These are phyloP conservation scores for Multifurca ochricompacta DNA, from an alignment of 768 basidiomycete genomes.

Conservation along the genomic window DNA sequence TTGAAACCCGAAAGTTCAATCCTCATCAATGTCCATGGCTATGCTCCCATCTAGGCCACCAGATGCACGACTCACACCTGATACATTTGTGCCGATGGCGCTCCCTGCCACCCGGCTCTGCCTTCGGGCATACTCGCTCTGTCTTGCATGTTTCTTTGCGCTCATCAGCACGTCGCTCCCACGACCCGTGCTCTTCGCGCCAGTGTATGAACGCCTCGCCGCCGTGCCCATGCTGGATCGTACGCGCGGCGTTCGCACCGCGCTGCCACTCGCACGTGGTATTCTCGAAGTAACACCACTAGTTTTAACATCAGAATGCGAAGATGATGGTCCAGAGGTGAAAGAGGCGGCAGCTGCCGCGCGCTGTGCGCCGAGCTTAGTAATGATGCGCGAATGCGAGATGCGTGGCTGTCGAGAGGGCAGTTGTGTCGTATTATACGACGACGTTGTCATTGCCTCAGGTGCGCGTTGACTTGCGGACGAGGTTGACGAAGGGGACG, in stretches of 20 bases:
- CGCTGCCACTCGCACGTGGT: constrained; percentile 10
- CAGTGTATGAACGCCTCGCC: constrained; percentile 29
- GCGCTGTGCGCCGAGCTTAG: constrained; percentile 66
- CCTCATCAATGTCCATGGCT: constrained; percentile 20
- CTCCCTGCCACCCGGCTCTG: constrained; percentile 34
- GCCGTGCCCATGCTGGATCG: constrained; percentile 43
- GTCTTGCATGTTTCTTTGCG: constrained; percentile 65
- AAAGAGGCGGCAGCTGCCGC: constrained; percentile 29
- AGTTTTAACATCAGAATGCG: constrained; percentile 12
- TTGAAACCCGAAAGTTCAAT: background rate
- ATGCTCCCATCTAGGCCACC: constrained; percentile 5
- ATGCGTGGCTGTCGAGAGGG: constrained; percentile 63
- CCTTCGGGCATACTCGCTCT: constrained; percentile 65
- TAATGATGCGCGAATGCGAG: constrained; percentile 75
- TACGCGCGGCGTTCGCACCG: constrained; percentile 22
- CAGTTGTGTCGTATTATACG: constrained; percentile 26
- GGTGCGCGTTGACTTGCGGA: background rate
- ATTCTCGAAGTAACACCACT: constrained; percentile 5
- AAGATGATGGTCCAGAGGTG: background rate
- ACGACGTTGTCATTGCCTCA: constrained; percentile 19
- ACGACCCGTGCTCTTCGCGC: constrained; percentile 24
- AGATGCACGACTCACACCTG: background rate
- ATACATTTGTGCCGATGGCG: background rate
- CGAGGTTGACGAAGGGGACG: no score
- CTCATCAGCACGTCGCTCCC: constrained; percentile 42